These are phyloP conservation scores for Roridomyces roridus DNA, from an alignment of 768 basidiomycete genomes.

Conservation along the genomic window DNA sequence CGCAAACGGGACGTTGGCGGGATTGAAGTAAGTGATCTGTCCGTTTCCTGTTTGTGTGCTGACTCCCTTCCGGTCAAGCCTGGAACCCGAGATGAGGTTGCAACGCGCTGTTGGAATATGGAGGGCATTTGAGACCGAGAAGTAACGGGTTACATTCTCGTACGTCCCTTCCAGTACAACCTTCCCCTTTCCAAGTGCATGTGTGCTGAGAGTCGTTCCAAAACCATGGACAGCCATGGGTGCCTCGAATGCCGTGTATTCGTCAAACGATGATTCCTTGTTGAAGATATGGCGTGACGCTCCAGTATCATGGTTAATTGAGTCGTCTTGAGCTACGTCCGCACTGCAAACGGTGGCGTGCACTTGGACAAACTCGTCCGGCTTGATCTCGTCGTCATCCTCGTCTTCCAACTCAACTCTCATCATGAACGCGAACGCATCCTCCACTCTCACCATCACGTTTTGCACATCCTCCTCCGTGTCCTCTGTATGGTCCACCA, in stretches of 20 bases:
- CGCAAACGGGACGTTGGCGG: constrained; percentile 2
- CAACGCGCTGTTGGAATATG: constrained; percentile 9
- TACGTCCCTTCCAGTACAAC: constrained; percentile 1
- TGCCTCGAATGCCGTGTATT: neutral
- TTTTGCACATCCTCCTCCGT: neutral
- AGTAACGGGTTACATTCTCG: neutral
- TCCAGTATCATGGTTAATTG: too few relatives aligned
- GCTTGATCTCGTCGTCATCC: constrained; percentile 5
- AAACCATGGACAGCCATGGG: constrained; percentile 15
- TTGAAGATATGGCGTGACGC: too few relatives aligned
- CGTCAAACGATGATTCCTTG: neutral
- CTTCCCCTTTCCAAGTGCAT: constrained; percentile 16
- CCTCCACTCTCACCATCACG: neutral
- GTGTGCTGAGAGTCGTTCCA: constrained; percentile 4
- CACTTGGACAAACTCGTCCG: constrained; percentile 15
- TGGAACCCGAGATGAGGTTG: constrained; percentile 22
- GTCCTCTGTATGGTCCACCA: constrained; percentile 1
- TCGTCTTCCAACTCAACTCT: neutral
- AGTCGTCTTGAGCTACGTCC: too few relatives aligned
- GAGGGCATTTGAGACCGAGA: too few relatives aligned
- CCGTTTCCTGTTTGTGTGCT: too few relatives aligned
- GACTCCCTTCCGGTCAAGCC: constrained; percentile 16
- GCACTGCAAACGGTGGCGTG: too few relatives aligned
- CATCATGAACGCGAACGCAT: neutral
- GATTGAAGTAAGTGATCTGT: constrained; percentile 8